Conservation (phyloP, 371 early-diverging fungal genomes). For the Scutellospora calospora region DNA sequence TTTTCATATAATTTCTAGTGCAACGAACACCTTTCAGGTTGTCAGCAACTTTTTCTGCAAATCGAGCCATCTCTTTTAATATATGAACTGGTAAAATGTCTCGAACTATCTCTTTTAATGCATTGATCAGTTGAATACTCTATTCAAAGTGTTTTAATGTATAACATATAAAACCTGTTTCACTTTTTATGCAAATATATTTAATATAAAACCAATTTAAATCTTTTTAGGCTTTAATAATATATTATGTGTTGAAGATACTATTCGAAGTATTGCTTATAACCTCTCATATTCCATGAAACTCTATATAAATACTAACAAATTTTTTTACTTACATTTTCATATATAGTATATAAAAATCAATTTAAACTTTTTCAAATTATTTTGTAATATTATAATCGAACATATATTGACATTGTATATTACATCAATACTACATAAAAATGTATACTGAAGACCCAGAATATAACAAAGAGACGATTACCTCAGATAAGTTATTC, state of each 20-base stretch:
- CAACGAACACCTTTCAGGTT: neutral
- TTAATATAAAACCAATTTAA: slow-evolving; percentile 41
- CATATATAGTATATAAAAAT: slow-evolving; percentile 26
- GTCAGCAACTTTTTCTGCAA: neutral
- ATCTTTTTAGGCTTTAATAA: slow-evolving; percentile 18
- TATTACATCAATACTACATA: slow-evolving; percentile 32
- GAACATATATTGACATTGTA: slow-evolving; percentile 36
- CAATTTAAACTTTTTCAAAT: slow-evolving; percentile 27
- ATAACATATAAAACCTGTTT: slow-evolving; percentile 34
- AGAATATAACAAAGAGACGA: slow-evolving; percentile 34
- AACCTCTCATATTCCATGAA: slow-evolving; percentile 24
- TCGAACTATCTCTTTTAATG: slow-evolving; percentile 37
- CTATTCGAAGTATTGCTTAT: slow-evolving; percentile 30
- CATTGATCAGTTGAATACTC: slow-evolving; percentile 9
- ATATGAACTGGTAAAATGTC: neutral
- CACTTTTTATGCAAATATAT: slow-evolving; percentile 42
- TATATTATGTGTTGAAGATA: slow-evolving; percentile 25
- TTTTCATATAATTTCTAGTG: slow-evolving; percentile 32
- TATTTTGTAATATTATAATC: slow-evolving; percentile 39
- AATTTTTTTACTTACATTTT: slow-evolving; percentile 4
- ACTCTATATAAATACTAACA: slow-evolving; percentile 21
- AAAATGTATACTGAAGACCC: slow-evolving; percentile 34
- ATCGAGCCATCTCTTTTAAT: slow-evolving; percentile 2
- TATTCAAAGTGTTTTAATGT: slow-evolving; percentile 34
- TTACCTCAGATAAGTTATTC: slow-evolving; percentile 17